These are phyloP conservation scores for Anisogramma anomala DNA, from an alignment of 2,329 filamentous ascomycete genomes.

Conservation along the genomic window DNA sequence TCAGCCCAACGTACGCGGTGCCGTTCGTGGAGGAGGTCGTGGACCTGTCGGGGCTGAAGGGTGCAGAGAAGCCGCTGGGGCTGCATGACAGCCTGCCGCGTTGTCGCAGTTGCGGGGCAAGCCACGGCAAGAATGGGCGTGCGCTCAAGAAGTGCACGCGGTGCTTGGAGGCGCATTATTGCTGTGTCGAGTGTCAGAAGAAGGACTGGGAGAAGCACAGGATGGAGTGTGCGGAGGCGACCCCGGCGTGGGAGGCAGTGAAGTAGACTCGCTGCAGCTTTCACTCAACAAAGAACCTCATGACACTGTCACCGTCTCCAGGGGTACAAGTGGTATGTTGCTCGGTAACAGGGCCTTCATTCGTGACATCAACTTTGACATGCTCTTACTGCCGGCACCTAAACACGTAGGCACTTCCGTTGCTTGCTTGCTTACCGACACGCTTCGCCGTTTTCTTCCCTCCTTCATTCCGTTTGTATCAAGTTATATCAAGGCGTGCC, in stretches of 20 bases:
- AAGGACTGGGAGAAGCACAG: conserved; percentile 43
- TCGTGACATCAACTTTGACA: no score
- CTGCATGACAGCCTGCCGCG: neutral
- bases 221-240: conserved; percentile 26
- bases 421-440: no score
- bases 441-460: no score
- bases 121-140: conserved; percentile 19
- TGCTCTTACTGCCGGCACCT: no score
- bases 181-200: conserved; percentile 40
- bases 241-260: neutral
- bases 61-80: neutral
- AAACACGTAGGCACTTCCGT: no score
- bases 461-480: no score
- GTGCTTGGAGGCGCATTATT: conserved; percentile 38
- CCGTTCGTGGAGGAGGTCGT: conserved; percentile 29
- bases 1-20: conserved; percentile 42
- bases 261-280: no score
- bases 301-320: no score
- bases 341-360: no score
- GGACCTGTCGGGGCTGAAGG: neutral
- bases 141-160: conserved; percentile 32
- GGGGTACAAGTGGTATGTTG: no score
- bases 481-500: no score
- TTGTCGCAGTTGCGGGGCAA: conserved; percentile 29
- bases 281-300: no score